Conservation (phyloP, 2,329 filamentous ascomycete genomes). For the Claviceps digitariae region DNA sequence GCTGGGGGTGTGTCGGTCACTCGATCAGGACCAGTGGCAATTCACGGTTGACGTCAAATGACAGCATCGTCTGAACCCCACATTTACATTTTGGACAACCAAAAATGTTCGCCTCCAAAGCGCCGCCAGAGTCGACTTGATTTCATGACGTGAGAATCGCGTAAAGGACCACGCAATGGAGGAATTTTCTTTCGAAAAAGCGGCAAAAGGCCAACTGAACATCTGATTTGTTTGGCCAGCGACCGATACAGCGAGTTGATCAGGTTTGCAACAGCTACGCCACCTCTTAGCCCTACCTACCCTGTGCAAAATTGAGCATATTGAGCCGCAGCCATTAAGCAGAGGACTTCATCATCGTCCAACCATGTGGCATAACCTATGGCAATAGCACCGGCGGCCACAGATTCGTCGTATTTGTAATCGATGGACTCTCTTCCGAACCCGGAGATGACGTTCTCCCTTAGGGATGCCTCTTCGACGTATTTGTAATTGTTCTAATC, state of each 20-base stretch:
- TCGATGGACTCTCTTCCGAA: too few species aligned
- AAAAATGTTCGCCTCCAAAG: neutral
- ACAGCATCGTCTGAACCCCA: neutral
- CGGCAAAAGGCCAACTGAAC: neutral
- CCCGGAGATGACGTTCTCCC: too few species aligned
- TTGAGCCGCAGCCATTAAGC: neutral
- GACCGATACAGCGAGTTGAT: neutral
- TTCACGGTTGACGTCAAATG: slow-evolving; percentile 4
- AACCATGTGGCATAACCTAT: too few species aligned
- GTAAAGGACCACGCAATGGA: neutral
- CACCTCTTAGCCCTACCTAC: neutral
- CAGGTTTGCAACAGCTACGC: neutral
- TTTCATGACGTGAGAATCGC: neutral
- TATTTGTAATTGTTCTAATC: too few species aligned
- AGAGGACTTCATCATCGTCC: too few species aligned
- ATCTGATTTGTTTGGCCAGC: neutral
- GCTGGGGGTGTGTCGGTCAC: neutral
- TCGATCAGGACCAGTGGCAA: neutral
- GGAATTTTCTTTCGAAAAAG: neutral
- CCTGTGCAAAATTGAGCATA: neutral
- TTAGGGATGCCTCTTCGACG: too few species aligned
- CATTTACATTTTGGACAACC: too few species aligned
- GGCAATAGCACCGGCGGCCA: too few species aligned
- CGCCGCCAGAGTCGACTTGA: neutral
- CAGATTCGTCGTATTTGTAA: too few species aligned